Conservation (phyloP, 768 basidiomycete genomes). For the Tylopilus sp. region DNA sequence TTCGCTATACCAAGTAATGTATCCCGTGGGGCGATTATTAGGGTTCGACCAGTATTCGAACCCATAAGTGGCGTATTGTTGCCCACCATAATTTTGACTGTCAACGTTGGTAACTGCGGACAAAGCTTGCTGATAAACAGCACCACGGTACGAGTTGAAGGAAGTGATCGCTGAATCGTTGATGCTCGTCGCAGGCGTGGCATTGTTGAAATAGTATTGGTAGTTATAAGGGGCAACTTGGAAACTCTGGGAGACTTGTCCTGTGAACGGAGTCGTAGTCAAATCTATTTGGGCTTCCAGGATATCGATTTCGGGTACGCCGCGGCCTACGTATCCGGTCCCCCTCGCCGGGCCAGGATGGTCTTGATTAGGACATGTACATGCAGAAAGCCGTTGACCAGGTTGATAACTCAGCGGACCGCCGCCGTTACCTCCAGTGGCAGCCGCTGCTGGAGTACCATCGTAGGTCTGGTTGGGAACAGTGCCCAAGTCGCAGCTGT, state of each 20-base stretch:
- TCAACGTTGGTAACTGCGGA: slow-evolving; percentile 61
- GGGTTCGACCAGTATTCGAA: slow-evolving; percentile 82
- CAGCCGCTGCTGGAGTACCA: slow-evolving; percentile 55
- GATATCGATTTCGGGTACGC: slow-evolving; percentile 91
- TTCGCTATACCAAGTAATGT: slow-evolving; percentile 80
- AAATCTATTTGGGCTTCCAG: slow-evolving; percentile 77
- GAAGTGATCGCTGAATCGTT: slow-evolving; percentile 48
- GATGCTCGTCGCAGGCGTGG: slow-evolving; percentile 49
- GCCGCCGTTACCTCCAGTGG: slow-evolving; percentile 50
- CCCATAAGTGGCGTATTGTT: slow-evolving; percentile 59
- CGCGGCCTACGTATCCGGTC: slow-evolving; percentile 54
- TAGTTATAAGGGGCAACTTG: slow-evolving; percentile 81
- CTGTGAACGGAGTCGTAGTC: slow-evolving; percentile 42
- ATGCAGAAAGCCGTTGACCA: slow-evolving; percentile 83
- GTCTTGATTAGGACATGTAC: slow-evolving; percentile 81
- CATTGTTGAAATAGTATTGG: slow-evolving; percentile 58
- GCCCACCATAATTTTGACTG: slow-evolving; percentile 51
- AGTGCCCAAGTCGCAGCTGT: slow-evolving; percentile 82
- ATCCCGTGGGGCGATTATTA: slow-evolving; percentile 60
- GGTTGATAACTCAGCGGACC: slow-evolving; percentile 70
- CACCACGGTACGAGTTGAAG: slow-evolving; percentile 70
- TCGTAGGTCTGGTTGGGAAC: slow-evolving; percentile 75
- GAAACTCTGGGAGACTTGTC: slow-evolving; percentile 75
- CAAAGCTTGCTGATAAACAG: slow-evolving; percentile 68
- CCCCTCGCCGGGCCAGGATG: slow-evolving; percentile 74